phyloP scores from a whole-genome alignment of 225 moss, liverwort and hornwort genomes.

The Polytrichum commune region DNA sequence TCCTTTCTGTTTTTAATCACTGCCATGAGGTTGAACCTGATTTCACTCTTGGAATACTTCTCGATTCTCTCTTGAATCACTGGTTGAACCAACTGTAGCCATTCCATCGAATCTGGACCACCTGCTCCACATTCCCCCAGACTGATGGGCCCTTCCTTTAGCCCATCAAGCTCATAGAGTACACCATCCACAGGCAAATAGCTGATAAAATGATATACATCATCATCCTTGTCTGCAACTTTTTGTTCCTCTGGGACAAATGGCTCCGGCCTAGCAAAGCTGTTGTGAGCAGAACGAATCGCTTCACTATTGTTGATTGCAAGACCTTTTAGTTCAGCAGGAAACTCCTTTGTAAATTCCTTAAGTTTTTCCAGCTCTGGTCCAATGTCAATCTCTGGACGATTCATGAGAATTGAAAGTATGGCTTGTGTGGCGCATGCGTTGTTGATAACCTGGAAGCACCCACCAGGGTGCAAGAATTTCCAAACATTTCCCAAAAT shows the following conservation, averaged over 20 bases:
- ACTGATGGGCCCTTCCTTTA: slow-evolving; percentile 95
- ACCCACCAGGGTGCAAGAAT: too few species aligned
- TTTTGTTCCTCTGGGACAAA: slow-evolving; percentile 90
- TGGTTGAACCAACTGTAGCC: slow-evolving; percentile 95
- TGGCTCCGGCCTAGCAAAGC: slow-evolving; percentile 93
- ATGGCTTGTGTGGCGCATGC: slow-evolving; percentile 99
- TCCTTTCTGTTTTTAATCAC: slow-evolving; percentile 90
- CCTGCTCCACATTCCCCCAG: slow-evolving; percentile 69
- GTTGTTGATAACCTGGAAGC: slow-evolving; percentile 88
- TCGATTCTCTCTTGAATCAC: slow-evolving; percentile 97
- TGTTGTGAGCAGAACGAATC: slow-evolving; percentile 93
- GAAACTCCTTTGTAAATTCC: slow-evolving; percentile 85
- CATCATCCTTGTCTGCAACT: slow-evolving; percentile 90
- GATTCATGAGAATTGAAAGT: slow-evolving; percentile 90
- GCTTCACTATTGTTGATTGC: slow-evolving; percentile 98
- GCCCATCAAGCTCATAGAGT: slow-evolving; percentile 90
- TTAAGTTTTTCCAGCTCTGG: slow-evolving; percentile 75
- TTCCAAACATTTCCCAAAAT: too few species aligned
- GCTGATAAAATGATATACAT: slow-evolving; percentile 97
- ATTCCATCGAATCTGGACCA: slow-evolving; percentile 64
- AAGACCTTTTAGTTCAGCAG: slow-evolving; percentile 82
- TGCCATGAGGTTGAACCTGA: slow-evolving; percentile 97
- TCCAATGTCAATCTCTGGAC: slow-evolving; percentile 87
- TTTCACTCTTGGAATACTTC: slow-evolving; percentile 88
- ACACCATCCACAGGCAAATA: slow-evolving; percentile 88